Percentiles rank a stretch among this genome's conserved stretches.
Conservation (phyloP, 768 basidiomycete genomes). For the Pisolithus orientalis region DNA sequence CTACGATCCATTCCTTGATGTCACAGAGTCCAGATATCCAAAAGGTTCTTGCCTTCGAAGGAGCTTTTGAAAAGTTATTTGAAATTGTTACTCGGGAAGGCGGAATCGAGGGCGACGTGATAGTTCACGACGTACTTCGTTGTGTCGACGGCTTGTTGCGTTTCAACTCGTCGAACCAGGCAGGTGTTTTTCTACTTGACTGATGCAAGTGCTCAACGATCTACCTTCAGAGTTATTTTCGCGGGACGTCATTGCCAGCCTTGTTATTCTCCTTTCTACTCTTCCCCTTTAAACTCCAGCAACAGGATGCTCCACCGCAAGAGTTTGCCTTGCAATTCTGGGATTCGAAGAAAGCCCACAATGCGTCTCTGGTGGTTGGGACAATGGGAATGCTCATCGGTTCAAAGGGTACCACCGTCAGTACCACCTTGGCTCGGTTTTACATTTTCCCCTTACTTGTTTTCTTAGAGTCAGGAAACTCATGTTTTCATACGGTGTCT, state of each 20-base stretch:
- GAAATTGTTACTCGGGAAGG: constrained; percentile 82
- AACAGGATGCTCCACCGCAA: constrained; percentile 61
- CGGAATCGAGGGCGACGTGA: constrained; percentile 85
- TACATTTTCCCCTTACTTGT: constrained; percentile 1
- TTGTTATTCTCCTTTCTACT: constrained; percentile 62
- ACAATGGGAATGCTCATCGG: constrained; percentile 82
- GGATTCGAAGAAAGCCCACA: constrained; percentile 86
- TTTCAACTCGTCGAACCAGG: constrained; percentile 94
- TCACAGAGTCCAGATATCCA: constrained; percentile 90
- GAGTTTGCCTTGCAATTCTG: constrained; percentile 95
- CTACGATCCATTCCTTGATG: constrained; percentile 74
- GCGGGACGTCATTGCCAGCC: constrained; percentile 73
- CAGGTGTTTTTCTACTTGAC: constrained; percentile 25
- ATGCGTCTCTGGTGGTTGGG: constrained; percentile 71
- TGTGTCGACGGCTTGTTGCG: constrained; percentile 84
- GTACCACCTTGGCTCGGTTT: constrained; percentile 21
- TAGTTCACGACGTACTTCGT: constrained; percentile 77
- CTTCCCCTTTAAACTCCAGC: constrained; percentile 59
- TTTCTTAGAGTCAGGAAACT: constrained; percentile 47
- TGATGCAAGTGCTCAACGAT: constrained; percentile 3
- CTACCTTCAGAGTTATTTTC: constrained; percentile 80
- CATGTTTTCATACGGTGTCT: constrained; percentile 67
- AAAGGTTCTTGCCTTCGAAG: constrained; percentile 94
- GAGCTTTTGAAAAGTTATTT: constrained; percentile 94
- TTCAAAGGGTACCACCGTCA: constrained; percentile 59